These are phyloP conservation scores for Gyromitra esculenta DNA, from an alignment of 2,329 filamentous ascomycete species.

Conservation along the genomic window DNA sequence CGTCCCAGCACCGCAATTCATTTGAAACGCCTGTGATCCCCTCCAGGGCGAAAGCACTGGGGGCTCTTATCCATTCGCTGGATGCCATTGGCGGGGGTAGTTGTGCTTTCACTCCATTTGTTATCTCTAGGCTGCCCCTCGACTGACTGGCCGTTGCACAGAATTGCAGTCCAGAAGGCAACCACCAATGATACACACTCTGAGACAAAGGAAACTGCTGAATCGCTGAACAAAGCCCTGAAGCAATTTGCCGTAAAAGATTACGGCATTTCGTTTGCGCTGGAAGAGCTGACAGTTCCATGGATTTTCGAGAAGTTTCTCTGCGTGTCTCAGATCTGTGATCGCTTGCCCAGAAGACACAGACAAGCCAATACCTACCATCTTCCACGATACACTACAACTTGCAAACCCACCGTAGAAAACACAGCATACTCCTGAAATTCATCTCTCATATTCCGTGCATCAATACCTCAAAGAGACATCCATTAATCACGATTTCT, in stretches of 20 bases:
- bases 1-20: background rate
- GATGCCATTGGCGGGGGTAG: background rate
- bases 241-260: background rate
- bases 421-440: no score
- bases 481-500: no score
- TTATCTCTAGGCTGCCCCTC: background rate
- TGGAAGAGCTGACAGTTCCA: background rate
- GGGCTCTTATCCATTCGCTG: background rate
- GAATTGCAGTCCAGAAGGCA: conserved; percentile 1
- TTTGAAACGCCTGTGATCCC: background rate
- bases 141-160: background rate
- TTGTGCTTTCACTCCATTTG: background rate
- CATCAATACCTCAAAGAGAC: no score
- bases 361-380: no score
- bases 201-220: background rate
- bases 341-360: background rate
- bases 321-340: background rate
- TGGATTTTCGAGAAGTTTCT: background rate
- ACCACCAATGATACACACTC: background rate
- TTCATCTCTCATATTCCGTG: no score
- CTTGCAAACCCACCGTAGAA: background rate
- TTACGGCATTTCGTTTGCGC: background rate
- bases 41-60: background rate
- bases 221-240: background rate
- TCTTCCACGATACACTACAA: background rate